phyloP scores from a whole-genome alignment of 306 rosid genomes.

The Mucuna pruriens region DNA sequence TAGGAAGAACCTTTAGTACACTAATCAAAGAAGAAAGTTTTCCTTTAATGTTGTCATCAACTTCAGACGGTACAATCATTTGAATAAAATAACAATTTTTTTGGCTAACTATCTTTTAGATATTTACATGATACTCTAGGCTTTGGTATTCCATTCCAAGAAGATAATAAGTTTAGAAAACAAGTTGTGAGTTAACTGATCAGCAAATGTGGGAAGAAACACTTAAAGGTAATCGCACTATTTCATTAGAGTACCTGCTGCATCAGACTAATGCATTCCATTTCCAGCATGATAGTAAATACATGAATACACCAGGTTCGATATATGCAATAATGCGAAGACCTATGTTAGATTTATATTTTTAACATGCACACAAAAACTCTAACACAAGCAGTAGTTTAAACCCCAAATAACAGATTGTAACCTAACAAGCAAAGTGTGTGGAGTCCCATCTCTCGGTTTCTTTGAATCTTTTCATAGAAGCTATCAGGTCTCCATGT shows the following conservation, averaged over 20 bases:
- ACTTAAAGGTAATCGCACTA: neutral
- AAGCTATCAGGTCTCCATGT: constrained; percentile 96
- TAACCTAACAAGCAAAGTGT: constrained; percentile 74
- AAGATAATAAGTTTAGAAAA: constrained; percentile 5
- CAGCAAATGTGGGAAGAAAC: neutral
- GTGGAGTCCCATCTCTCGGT: constrained; percentile 61
- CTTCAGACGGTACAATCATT: constrained; percentile 15
- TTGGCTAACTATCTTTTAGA: neutral
- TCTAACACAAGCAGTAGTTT: neutral
- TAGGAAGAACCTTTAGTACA: constrained; percentile 9
- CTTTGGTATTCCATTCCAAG: constrained; percentile 5
- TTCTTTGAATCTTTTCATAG: constrained; percentile 79
- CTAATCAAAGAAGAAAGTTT: constrained; percentile 19
- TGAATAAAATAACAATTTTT: neutral
- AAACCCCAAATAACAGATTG: neutral
- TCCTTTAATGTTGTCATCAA: neutral
- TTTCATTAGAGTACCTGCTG: neutral
- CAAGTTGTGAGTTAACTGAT: neutral
- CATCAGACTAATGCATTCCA: neutral
- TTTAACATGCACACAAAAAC: neutral
- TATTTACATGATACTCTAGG: neutral
- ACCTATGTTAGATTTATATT: neutral
- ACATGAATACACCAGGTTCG: neutral
- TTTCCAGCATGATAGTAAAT: neutral
- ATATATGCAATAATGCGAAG: neutral